Evolutionary conservation across 805 yeast species (phyloP).

Genomic region (Saccharomycopsis javanensis): DNA sequence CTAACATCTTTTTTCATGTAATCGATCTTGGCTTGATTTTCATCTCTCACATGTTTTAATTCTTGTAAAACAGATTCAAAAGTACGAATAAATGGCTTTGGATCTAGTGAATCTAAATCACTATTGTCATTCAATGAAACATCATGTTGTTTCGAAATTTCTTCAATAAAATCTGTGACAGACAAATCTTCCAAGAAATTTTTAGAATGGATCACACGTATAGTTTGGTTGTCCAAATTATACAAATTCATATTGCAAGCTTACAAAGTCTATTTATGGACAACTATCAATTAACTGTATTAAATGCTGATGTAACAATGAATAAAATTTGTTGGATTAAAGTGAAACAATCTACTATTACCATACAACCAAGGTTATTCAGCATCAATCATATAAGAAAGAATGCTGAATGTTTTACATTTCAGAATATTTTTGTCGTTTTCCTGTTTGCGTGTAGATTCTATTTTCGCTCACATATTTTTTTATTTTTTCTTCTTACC

Average conservation of each 20-base stretch:
- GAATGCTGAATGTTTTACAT: too few species aligned
- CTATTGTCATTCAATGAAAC: slow-evolving; percentile 30
- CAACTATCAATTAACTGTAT: too few species aligned
- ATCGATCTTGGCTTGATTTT: slow-evolving; percentile 41
- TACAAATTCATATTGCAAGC: slow-evolving; percentile 16
- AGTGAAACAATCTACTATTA: too few species aligned
- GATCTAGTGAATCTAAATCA: slow-evolving; percentile 44
- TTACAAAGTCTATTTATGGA: not conserved
- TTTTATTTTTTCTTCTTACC: too few species aligned
- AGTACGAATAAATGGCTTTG: slow-evolving; percentile 89
- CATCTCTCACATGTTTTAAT: slow-evolving; percentile 49
- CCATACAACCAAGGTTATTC: too few species aligned
- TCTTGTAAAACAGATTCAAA: slow-evolving; percentile 80
- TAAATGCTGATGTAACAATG: too few species aligned
- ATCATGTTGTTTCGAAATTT: slow-evolving; percentile 56
- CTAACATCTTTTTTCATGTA: slow-evolving; percentile 49
- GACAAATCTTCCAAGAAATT: slow-evolving; percentile 43
- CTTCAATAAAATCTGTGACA: slow-evolving; percentile 73
- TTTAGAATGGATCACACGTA: slow-evolving; percentile 14
- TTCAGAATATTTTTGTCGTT: too few species aligned
- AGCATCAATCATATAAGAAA: too few species aligned
- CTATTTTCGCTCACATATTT: too few species aligned
- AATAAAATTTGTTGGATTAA: too few species aligned
- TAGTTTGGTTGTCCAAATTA: slow-evolving; percentile 13
- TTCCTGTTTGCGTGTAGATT: too few species aligned